Base-by-base conservation (phyloP, 2,329 filamentous ascomycete genomes). In the Rutstroemia sp. region DNA sequence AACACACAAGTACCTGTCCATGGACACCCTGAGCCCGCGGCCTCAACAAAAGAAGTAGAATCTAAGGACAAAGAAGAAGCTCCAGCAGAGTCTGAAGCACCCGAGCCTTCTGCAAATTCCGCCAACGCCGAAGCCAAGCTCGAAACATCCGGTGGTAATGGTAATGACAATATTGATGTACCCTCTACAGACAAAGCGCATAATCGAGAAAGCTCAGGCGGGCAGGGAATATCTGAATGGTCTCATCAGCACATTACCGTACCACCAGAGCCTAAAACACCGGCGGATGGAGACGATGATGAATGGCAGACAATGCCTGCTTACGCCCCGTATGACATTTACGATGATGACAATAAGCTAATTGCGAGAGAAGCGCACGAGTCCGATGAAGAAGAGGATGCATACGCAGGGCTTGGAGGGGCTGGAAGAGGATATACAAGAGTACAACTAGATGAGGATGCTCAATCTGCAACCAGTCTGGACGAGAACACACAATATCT, bases 401-500 rank as follows among this genome's bases (percentile, higher is more conserved):
- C 81, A 44, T 95, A 95, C 66, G 81, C 78, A 21, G 86, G 86
- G 14, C 79, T 96, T 0, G 92, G 92, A 23, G 92, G 92, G 27
- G 92, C 92, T 8, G 91, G 91, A 41, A 96, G 91, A 72, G 94
- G 94, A 4, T 99, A 99, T 71, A 99, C 94, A 0, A 82, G 91
- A 49, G 90, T 99, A n/a, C 82, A 95, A 61, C 80, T 96, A 65
- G 94, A 99, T 65, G 94, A 99, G 62, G 94, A 99, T 71, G 92
- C 86, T 14, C 84, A 95, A 70, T 96, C 92, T 27, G 88, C 88
- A 49, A 99, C 91, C 3, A 97, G 92, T 73, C 84, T 99, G 84
- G 94, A 99, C 69, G 94, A 99, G 57, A 92, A 97, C 67, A 99
- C 94, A 0, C 85, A 91, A 56, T 99, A 99, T 70, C 79, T 99